These are phyloP conservation scores for Sextonia rubra DNA, from an alignment of 164 flowering plant genomes.

Conservation along the genomic window DNA sequence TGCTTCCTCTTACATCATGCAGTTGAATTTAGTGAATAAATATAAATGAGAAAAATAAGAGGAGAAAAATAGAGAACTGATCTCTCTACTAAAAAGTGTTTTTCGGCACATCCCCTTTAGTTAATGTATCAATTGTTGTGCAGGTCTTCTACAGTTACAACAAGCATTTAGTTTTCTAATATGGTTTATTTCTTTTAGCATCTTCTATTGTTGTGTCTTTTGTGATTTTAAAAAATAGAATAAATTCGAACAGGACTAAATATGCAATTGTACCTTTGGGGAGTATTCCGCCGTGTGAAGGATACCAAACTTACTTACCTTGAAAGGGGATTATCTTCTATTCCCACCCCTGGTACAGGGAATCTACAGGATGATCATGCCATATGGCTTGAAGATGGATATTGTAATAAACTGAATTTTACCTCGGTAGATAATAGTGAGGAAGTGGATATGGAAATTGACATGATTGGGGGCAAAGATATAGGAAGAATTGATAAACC, in stretches of 20 bases:
- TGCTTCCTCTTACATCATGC: neutral
- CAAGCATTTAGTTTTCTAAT: neutral
- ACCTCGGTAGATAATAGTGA: neutral
- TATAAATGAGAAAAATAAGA: neutral
- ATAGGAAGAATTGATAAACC: conserved; percentile 20
- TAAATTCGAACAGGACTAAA: conserved; percentile 14
- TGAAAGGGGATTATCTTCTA: neutral
- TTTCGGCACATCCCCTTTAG: too few species aligned
- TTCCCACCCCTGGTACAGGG: neutral
- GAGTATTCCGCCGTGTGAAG: conserved; percentile 24
- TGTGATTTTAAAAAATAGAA: neutral
- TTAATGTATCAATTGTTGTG: too few species aligned
- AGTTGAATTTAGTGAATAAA: neutral
- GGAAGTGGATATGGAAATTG: conserved; percentile 29
- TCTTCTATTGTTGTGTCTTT: neutral
- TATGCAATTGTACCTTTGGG: conserved; percentile 20
- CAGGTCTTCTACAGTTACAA: neutral
- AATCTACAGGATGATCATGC: neutral
- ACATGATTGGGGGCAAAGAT: conserved; percentile 27
- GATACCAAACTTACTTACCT: neutral
- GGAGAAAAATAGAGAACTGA: neutral
- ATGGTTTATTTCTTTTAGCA: neutral
- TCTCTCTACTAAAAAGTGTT: too few species aligned
- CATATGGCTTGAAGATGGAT: neutral
- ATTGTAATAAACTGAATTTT: neutral